Evolutionary conservation across 2,329 filamentous ascomycete genomes (phyloP), one percentile per base, ranked within the genome.

Genomic region (Arthroderma sp.): DNA sequence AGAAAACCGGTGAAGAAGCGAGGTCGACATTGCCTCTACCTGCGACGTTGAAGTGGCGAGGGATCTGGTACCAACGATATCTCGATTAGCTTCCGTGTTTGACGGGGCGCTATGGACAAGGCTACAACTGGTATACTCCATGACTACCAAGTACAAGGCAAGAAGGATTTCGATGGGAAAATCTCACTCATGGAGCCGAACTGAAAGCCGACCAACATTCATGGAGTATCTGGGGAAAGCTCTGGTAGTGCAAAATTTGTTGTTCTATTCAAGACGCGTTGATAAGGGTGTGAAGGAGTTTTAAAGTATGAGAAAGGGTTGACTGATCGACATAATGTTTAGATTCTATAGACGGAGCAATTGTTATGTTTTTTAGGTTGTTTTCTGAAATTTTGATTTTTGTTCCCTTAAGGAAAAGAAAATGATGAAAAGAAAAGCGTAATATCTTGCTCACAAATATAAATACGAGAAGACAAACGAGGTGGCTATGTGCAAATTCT

Each of bases 401-500:
- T 33, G 47, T 4, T 51, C 17, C 28, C 33, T 19, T 6, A 33
- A 33, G 7, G 25, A 33, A 51, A 17, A 51, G 21, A 35, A 17
- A 33, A 33, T n/a, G n/a, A 51, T 2, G 23, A 2, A 5, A 8
- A 31, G 8, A 17, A 25, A n/a, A n/a, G 7, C 15, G 44, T 15
- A 33, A 28, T 17, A 33, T 51, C 15, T 51, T 19, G 47, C 28
- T 51, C 47, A 17, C 19, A 25, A 13, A 43, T 2, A 49, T 49
- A 31, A 15, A 31, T n/a, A 28, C 9, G 47, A 33, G 28, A 51
- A 33, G 25, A 51, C 47, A 51, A 17, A n/a, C 9, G 4, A 13
- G 13, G 33, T 17, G 25, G 47, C 23, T 51, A 51, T 51, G 47
- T 51, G 47, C 47, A 51, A 43, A 17, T 31, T 51, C 47, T 51